Conservation (phyloP, 2,329 filamentous ascomycete genomes). For the Exophiala oligosperma region DNA sequence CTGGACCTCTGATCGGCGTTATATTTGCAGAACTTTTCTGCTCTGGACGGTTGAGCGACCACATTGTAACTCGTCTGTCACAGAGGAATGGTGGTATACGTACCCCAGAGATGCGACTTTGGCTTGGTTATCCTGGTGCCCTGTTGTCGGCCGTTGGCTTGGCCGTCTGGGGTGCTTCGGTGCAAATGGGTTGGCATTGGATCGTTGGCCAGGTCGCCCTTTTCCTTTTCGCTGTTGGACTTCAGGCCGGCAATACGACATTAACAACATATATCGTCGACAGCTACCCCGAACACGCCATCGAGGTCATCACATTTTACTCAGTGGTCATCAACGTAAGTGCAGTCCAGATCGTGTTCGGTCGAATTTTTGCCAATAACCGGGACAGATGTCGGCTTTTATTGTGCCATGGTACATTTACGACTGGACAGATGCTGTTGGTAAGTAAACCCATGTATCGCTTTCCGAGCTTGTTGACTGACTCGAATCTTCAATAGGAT, state of each 20-base stretch:
- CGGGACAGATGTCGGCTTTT: conserved; percentile 13
- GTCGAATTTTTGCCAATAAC: not conserved
- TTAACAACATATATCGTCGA: conserved; percentile 14
- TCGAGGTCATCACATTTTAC: conserved; percentile 16
- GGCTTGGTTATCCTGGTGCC: conserved; percentile 11
- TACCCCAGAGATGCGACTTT: conserved; percentile 11
- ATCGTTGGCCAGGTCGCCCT: conserved; percentile 11
- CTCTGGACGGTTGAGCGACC: conserved; percentile 12
- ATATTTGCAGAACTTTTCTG: conserved; percentile 12
- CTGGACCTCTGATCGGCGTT: conserved; percentile 5
- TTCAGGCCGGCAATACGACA: conserved; percentile 12
- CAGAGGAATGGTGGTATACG: conserved; percentile 1
- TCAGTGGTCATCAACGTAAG: conserved; percentile 16
- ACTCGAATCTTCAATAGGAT: conserved; percentile 3
- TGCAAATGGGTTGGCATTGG: conserved; percentile 12
- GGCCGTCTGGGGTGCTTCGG: conserved; percentile 6
- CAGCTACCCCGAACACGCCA: conserved; percentile 13
- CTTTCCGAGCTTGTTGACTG: not conserved
- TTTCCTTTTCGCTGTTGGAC: conserved; percentile 15
- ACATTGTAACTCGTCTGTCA: conserved; percentile 4
- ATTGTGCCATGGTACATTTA: conserved; percentile 15
- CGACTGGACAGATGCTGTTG: conserved; percentile 7
- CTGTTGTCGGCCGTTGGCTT: conserved; percentile 7
- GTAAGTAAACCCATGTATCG: conserved; percentile 1
- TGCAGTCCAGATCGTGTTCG: not conserved